These are phyloP conservation scores for Nicotiana benthamiana DNA, from an alignment of 257 asterid genomes.

Conservation along the genomic window DNA sequence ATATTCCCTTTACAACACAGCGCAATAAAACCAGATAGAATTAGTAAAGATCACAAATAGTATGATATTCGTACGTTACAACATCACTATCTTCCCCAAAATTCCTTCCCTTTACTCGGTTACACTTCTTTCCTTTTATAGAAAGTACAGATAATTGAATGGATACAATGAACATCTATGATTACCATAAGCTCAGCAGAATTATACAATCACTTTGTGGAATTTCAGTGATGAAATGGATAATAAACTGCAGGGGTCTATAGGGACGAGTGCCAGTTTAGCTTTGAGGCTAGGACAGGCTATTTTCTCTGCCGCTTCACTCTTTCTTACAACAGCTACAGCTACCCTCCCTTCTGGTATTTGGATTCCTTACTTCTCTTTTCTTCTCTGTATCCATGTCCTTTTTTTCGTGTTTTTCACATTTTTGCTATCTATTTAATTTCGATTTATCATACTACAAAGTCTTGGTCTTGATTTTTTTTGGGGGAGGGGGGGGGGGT, in stretches of 20 bases:
- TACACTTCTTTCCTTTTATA: background rate
- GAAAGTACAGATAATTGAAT: background rate
- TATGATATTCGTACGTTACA: background rate
- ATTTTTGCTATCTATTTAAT: no score
- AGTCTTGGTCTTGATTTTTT: no score
- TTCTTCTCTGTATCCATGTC: background rate
- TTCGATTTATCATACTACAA: no score
- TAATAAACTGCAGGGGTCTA: conserved; percentile 41
- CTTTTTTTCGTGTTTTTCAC: background rate
- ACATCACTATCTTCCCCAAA: background rate
- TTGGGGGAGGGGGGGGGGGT: no score
- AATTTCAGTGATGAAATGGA: conserved; percentile 18
- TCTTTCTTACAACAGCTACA: conserved; percentile 59
- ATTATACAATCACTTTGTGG: background rate
- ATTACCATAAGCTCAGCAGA: background rate
- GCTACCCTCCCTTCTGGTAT: conserved; percentile 73
- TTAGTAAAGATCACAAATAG: background rate
- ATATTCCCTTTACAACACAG: background rate
- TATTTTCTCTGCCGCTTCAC: conserved; percentile 46
- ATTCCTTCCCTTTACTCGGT: background rate
- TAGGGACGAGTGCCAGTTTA: conserved; percentile 58
- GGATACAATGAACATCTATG: background rate
- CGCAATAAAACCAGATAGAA: background rate
- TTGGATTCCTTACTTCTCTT: background rate
- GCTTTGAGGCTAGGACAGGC: conserved; percentile 56